Percentiles rank a stretch among this genome's conserved stretches.
phyloP scores from a whole-genome alignment of 768 basidiomycete genomes.

The Termitomyces sp. region DNA sequence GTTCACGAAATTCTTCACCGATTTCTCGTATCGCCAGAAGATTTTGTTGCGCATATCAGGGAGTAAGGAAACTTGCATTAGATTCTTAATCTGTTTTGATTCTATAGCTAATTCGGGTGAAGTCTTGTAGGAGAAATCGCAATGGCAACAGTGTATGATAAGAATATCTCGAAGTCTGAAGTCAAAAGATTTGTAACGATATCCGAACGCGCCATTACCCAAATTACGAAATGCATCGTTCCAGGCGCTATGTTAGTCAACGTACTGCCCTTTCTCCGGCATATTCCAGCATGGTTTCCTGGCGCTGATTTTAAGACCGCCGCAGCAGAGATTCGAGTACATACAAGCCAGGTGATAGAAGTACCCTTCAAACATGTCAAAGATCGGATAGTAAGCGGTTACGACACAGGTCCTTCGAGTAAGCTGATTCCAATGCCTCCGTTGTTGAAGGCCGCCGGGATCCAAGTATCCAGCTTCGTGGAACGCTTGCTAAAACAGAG shows the following conservation, averaged over 20 bases:
- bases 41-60: constrained; percentile 12
- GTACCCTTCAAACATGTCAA: constrained; percentile 11
- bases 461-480: constrained; percentile 1
- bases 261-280: constrained; percentile 24
- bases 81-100: neutral
- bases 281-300: constrained; percentile 33
- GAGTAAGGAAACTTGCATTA: neutral
- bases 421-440: neutral
- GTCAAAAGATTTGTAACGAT: constrained; percentile 18
- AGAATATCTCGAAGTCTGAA: constrained; percentile 17
- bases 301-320: constrained; percentile 21
- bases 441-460: constrained; percentile 2
- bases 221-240: constrained; percentile 6
- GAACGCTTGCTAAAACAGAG: constrained; percentile 1
- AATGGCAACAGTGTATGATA: constrained; percentile 24
- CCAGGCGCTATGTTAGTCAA: constrained; percentile 22
- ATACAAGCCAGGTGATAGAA: constrained; percentile 10
- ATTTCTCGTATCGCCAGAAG: constrained; percentile 13
- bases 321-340: neutral
- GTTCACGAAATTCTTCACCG: constrained; percentile 15
- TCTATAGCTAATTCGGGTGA: neutral
- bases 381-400: constrained; percentile 5
- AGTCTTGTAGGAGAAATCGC: constrained; percentile 10
- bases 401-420: too few relatives aligned
- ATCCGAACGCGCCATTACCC: constrained; percentile 16